A percentile compares a stretch with the other conserved stretches of the same genome.
Conservation (phyloP, 2,329 filamentous ascomycete genomes). For the Myriangium duriaei region DNA sequence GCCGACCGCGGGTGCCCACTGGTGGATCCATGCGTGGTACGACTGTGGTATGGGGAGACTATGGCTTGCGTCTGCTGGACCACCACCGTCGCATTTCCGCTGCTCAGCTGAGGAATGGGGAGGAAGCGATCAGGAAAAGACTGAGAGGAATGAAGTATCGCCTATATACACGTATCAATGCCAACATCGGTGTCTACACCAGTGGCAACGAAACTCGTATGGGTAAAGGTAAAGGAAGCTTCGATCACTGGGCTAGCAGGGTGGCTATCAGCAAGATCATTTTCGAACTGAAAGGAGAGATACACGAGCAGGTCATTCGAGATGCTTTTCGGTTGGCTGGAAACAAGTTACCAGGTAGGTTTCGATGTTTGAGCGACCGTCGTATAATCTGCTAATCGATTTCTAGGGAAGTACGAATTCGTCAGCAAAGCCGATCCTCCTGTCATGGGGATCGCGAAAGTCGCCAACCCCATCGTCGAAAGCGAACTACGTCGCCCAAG, state of each 20-base stretch:
- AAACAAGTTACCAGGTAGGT: slow-evolving; percentile 81
- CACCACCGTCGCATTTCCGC: slow-evolving; percentile 86
- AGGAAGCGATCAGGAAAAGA: slow-evolving; percentile 82
- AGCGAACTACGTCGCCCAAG: slow-evolving; percentile 74
- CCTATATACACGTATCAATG: slow-evolving; percentile 79
- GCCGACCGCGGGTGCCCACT: slow-evolving; percentile 73
- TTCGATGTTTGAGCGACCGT: too few species aligned
- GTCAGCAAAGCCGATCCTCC: slow-evolving; percentile 84
- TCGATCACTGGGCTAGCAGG: slow-evolving; percentile 90
- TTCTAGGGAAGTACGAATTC: slow-evolving; percentile 67
- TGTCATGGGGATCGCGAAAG: slow-evolving; percentile 83
- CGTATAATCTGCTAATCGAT: too few species aligned
- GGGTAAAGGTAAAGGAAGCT: slow-evolving; percentile 97
- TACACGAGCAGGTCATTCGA: slow-evolving; percentile 88
- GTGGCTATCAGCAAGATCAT: slow-evolving; percentile 83
- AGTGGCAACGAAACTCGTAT: slow-evolving; percentile 96
- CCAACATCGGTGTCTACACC: slow-evolving; percentile 89
- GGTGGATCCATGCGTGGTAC: slow-evolving; percentile 87
- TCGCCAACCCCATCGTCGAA: slow-evolving; percentile 66
- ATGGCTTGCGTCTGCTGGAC: slow-evolving; percentile 84
- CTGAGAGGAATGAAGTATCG: slow-evolving; percentile 85
- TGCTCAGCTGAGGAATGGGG: slow-evolving; percentile 73
- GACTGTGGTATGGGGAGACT: slow-evolving; percentile 93
- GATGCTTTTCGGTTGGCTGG: slow-evolving; percentile 91
- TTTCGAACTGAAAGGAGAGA: slow-evolving; percentile 79